Base-by-base conservation (phyloP, 192 early-diverging fungal species). In the Coemansia sp. region DNA sequence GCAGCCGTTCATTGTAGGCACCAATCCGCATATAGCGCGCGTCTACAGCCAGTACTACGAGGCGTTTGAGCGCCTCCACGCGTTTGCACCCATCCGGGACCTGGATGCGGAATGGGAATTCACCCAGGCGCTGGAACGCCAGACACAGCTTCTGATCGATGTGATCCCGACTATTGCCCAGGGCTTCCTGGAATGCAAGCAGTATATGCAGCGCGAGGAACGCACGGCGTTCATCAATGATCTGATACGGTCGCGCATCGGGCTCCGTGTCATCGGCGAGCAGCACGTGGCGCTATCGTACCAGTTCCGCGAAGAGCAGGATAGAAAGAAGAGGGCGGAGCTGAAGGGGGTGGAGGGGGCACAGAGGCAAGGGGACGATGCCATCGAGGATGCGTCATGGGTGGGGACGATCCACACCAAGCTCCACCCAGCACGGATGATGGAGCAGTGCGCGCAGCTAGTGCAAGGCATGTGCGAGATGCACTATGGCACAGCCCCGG, bases 1-100 rank as follows among this genome's bases (percentile, higher is more conserved):
- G 45, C 82, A 96, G 33, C 95, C 94, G 0, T 97, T 94, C 68
- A 98, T 98, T 50, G 94, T 98, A 33, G 96, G 93, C 57, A 92
- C 92, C 47, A 98, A 98, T 72, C 96, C 96, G 2, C 85, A 93
- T 64, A 94, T 98, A 55, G 82, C 87, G 38, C 78, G 81, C 37
- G 87, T 96, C 14, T 95, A 95, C 71, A 75, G 85, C 50, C 87
- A 93, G 15, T 93, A 92, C 62, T 87, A 84, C 57, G 85, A 89
- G 54, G 89, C 92, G 14, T 89, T 93, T 61, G 88, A 89, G 54
- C 81, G 62, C 7, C 73, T 97, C 3, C 82, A 83, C 14, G 68
- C 80, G 1, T 87, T 90, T 47, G 88, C 93, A 2, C 79, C 83
- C 36, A 84, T 90, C 6, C 63, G 55, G 17, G 79, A 84, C 22